phyloP scores from a whole-genome alignment of 805 yeast genomes.

The Danielia oregonensis region DNA sequence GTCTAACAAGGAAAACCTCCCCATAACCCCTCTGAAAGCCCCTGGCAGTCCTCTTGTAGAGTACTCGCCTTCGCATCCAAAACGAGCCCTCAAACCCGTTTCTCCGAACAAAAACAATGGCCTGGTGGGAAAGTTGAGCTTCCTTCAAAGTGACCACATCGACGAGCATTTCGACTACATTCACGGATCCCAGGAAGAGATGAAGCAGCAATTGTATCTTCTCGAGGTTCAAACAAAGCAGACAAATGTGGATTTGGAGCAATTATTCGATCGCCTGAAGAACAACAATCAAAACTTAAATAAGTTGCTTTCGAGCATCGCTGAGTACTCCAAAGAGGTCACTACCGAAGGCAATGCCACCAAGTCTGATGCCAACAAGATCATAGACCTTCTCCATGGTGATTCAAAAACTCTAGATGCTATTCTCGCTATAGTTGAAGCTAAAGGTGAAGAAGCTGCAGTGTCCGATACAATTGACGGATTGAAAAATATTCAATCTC shows the following conservation, averaged over 20 bases:
- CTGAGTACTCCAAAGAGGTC: conserved; percentile 32
- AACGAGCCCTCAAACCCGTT: conserved; percentile 16
- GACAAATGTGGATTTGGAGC: conserved; percentile 32
- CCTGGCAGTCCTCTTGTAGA: neutral
- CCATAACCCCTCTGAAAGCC: neutral
- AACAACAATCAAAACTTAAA: conserved; percentile 37
- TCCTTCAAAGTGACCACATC: conserved; percentile 29
- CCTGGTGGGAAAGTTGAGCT: conserved; percentile 24
- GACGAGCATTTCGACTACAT: conserved; percentile 32
- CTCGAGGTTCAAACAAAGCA: conserved; percentile 34
- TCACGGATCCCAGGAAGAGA: conserved; percentile 23
- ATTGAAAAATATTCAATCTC: neutral
- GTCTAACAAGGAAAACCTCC: neutral
- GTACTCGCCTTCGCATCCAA: conserved; percentile 3
- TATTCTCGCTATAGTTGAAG: neutral
- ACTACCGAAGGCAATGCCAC: conserved; percentile 35
- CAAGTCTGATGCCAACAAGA: conserved; percentile 24
- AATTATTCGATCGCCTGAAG: conserved; percentile 37
- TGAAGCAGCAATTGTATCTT: conserved; percentile 25
- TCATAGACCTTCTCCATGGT: conserved; percentile 17
- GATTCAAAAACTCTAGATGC: neutral
- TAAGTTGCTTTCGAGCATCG: conserved; percentile 30
- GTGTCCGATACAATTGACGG: neutral
- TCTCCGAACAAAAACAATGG: conserved; percentile 23
- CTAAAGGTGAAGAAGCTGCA: neutral